Percentiles rank a stretch among this genome's conserved stretches.
phyloP scores from a whole-genome alignment of 371 early-diverging fungal species.

The Actinomortierella wolfii region DNA sequence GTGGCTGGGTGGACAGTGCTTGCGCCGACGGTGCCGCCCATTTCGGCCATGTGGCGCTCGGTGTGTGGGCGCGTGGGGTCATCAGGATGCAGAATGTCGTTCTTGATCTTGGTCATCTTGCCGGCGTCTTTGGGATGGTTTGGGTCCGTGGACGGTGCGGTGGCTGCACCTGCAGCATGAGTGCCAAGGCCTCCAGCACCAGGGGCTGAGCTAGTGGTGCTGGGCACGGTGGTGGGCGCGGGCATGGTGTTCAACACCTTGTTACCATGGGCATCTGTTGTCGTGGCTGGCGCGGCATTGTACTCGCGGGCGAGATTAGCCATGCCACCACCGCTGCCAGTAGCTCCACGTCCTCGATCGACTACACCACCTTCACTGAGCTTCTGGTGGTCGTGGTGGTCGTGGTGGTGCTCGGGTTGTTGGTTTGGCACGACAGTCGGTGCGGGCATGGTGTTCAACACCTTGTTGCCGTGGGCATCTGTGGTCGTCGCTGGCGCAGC shows the following conservation, averaged over 20 bases:
- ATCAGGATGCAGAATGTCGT: slow-evolving; percentile 1
- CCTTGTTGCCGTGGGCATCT: no score
- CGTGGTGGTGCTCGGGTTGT: neutral
- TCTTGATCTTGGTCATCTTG: slow-evolving; percentile 3
- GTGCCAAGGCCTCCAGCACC: neutral
- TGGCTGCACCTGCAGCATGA: neutral
- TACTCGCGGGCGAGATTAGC: no score
- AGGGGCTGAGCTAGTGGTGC: slow-evolving; percentile 6
- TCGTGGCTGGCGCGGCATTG: no score
- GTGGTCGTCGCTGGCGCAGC: no score
- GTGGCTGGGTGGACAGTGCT: neutral
- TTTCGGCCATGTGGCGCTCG: no score
- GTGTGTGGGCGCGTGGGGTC: no score
- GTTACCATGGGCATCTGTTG: no score
- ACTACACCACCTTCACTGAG: no score
- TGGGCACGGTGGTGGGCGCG: neutral
- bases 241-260: no score
- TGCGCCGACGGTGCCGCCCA: neutral
- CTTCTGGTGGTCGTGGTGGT: slow-evolving; percentile 3
- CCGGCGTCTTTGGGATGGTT: slow-evolving; percentile 3
- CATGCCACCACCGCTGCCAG: no score
- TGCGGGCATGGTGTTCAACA: no score
- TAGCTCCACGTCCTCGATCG: no score
- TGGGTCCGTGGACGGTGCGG: neutral
- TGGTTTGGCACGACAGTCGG: neutral